Evolutionary conservation across 2,329 filamentous ascomycete species (phyloP).

Genomic region (Nigrospora oryzae): DNA sequence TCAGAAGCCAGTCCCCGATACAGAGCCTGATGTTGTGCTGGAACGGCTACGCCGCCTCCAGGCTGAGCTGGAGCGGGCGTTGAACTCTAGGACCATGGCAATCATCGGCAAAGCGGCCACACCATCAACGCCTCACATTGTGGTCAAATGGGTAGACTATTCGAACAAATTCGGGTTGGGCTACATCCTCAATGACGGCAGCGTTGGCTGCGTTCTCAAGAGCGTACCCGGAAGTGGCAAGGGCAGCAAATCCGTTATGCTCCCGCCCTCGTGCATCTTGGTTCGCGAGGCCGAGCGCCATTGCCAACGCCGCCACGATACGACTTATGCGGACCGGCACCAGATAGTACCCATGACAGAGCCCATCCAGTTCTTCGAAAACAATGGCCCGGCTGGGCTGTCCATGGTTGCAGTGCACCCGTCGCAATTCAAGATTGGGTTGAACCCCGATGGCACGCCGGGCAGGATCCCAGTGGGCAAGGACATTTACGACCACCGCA

Average conservation of each 20-base stretch:
- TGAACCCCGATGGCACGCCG: slow-evolving; percentile 50
- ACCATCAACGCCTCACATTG: slow-evolving; percentile 52
- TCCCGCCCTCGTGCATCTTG: slow-evolving; percentile 64
- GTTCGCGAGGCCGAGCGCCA: slow-evolving; percentile 65
- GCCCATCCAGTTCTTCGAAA: slow-evolving; percentile 67
- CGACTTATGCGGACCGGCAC: slow-evolving; percentile 44
- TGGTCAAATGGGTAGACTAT: slow-evolving; percentile 82
- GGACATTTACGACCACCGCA: slow-evolving; percentile 56
- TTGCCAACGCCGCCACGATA: slow-evolving; percentile 52
- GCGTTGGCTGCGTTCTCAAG: slow-evolving; percentile 61
- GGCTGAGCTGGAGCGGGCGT: slow-evolving; percentile 50
- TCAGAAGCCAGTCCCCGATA: slow-evolving; percentile 39
- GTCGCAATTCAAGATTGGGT: slow-evolving; percentile 47
- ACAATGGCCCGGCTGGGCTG: slow-evolving; percentile 56
- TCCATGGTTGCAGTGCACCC: slow-evolving; percentile 56
- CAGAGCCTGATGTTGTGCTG: slow-evolving; percentile 49
- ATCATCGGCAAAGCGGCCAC: slow-evolving; percentile 46
- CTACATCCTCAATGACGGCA: slow-evolving; percentile 76
- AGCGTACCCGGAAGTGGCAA: slow-evolving; percentile 43
- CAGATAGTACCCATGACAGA: slow-evolving; percentile 58
- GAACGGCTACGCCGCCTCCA: slow-evolving; percentile 48
- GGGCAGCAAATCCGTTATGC: slow-evolving; percentile 38
- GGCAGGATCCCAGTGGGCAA: slow-evolving; percentile 54
- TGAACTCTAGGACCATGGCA: slow-evolving; percentile 56
- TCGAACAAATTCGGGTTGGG: slow-evolving; percentile 80